Conservation (phyloP, 495 filamentous ascomycete species). For the Talaromyces stipitatus region DNA sequence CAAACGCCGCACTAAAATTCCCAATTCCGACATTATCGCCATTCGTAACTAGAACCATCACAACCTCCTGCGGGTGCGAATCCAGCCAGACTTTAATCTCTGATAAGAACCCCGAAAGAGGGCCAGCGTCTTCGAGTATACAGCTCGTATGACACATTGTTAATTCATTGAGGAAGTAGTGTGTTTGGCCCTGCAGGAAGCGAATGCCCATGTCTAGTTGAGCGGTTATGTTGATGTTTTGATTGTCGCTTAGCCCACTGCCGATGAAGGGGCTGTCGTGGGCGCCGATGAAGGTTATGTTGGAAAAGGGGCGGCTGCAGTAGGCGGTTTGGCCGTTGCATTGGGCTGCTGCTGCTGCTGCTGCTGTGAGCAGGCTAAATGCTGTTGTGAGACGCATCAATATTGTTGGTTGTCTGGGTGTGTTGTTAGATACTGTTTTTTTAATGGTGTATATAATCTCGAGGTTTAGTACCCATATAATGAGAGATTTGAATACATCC, state of each 20-base stretch:
- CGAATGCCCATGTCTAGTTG: conserved; percentile 63
- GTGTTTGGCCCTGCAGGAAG: conserved; percentile 63
- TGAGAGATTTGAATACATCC: too few species aligned
- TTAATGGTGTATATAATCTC: too few species aligned
- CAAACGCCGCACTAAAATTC: conserved; percentile 47
- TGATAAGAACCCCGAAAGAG: conserved; percentile 47
- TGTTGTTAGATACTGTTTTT: not conserved
- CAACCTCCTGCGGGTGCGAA: conserved; percentile 55
- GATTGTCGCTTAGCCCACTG: conserved; percentile 54
- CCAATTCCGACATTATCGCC: conserved; percentile 44
- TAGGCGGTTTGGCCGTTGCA: conserved; percentile 64
- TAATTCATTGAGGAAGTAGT: conserved; percentile 39
- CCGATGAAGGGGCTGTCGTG: conserved; percentile 64
- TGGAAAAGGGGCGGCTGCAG: conserved; percentile 54
- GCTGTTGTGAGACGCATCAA: not conserved
- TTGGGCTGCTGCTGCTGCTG: conserved; percentile 1
- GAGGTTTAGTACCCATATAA: too few species aligned
- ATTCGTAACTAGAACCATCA: conserved; percentile 65
- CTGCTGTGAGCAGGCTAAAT: not conserved
- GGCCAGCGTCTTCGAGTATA: conserved; percentile 55
- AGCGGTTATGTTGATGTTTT: conserved; percentile 55
- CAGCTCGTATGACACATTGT: conserved; percentile 62
- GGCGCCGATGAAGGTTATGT: conserved; percentile 60
- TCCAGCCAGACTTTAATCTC: conserved; percentile 59
- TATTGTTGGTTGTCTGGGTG: not conserved